Evolutionary conservation across 306 rosid species (phyloP), one percentile per base, ranked within the genome.

Genomic region (Citrullus amarus): DNA sequence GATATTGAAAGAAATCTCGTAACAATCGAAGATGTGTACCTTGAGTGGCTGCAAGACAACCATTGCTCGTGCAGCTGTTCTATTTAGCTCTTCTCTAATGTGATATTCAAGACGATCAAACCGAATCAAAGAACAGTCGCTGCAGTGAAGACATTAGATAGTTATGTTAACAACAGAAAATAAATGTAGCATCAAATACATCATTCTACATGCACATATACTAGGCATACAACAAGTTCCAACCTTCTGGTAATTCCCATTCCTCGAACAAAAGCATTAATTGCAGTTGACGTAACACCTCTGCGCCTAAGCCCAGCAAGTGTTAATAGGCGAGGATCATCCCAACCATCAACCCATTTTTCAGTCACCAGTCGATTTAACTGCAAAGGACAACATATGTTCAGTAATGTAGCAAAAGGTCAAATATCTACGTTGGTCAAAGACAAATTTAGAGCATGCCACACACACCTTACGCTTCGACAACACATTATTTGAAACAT

Each of bases 161-260:
- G 56, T 18, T 50, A 63, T 44, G 66, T 76, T 55, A 17, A 84
- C 32, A 78, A 60, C 39, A 32, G 60, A 55, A 12, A 34, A 54
- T 4, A 67, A 73, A 67, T 66, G 61, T 67, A 66, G 32, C 54
- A 68, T 10, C 22, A 67, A 68, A 53, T 38, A n/a, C 73, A 16
- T 18, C 18, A 7, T 54, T 46, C 39, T 5, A 25, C 16, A 43
- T 1, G 14, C 55, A n/a, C 51, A 36, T 59, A 77, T 30, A 28
- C 12, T 15, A 56, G 17, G 41, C 69, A 44, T 6, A 20, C n/a
- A 20, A 54, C 68, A 68, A 66, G 76, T 20, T 69, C 79, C 77
- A 75, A 95, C 99, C 99, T 96, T 90, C 99, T 91, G 76, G 99
- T 96, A 80, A 96, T 91, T 84, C 99, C 99, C 78, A 96, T 89